Conservation (phyloP, 805 yeast species). For the Tetrapisispora namnaoensis region DNA sequence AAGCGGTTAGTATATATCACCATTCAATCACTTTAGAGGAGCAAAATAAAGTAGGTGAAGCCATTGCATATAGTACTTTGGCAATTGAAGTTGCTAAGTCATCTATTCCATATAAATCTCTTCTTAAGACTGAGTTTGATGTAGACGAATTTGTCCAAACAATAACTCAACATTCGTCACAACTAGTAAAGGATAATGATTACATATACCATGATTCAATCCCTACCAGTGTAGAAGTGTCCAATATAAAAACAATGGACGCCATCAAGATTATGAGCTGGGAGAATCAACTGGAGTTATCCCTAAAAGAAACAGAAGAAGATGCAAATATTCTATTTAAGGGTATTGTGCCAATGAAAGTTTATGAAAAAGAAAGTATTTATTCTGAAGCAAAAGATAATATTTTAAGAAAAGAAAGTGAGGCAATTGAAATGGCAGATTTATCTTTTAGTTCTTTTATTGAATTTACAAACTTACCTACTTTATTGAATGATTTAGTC, state of each 20-base stretch:
- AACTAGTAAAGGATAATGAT: slow-evolving; percentile 74
- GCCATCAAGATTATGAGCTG: slow-evolving; percentile 63
- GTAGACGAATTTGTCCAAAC: slow-evolving; percentile 25
- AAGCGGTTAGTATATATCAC: slow-evolving; percentile 51
- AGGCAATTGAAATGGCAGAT: slow-evolving; percentile 64
- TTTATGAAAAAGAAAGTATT: slow-evolving; percentile 77
- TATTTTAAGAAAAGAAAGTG: slow-evolving; percentile 62
- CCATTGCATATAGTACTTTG: slow-evolving; percentile 52
- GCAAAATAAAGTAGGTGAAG: slow-evolving; percentile 57
- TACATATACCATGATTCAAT: slow-evolving; percentile 73
- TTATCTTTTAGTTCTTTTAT: slow-evolving; percentile 70
- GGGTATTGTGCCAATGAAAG: slow-evolving; percentile 73
- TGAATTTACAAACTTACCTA: slow-evolving; percentile 72
- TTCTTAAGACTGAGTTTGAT: slow-evolving; percentile 29
- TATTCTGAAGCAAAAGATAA: slow-evolving; percentile 87
- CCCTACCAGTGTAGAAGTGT: slow-evolving; percentile 41
- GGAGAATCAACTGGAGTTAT: slow-evolving; percentile 41
- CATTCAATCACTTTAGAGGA: slow-evolving; percentile 47
- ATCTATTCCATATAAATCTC: slow-evolving; percentile 25
- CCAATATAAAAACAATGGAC: slow-evolving; percentile 38
- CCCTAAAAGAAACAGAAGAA: slow-evolving; percentile 31
- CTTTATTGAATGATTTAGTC: slow-evolving; percentile 47
- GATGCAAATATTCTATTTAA: slow-evolving; percentile 51
- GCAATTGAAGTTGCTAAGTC: slow-evolving; percentile 36
- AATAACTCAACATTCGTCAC: slow-evolving; percentile 30